Percentiles rank a stretch among this genome's conserved stretches.
Evolutionary conservation across 2,329 filamentous ascomycete genomes (phyloP).

Genomic region (Sclerotinia borealis): DNA sequence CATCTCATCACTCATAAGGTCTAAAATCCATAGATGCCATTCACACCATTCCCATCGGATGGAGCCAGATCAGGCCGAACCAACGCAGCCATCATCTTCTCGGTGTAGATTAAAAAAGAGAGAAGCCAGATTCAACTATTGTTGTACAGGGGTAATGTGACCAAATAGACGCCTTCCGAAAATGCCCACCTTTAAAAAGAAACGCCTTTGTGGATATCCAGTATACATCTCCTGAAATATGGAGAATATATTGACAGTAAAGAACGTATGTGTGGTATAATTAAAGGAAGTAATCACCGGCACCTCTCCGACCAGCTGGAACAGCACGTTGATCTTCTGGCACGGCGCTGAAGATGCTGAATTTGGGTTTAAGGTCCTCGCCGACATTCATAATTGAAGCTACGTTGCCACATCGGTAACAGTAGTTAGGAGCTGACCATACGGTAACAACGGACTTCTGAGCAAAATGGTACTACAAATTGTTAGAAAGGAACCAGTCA

Average conservation of each 20-base stretch:
- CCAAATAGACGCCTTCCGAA: slow-evolving; percentile 5
- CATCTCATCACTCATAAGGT: slow-evolving; percentile 3
- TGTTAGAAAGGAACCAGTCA: slow-evolving; percentile 28
- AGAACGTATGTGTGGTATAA: slow-evolving; percentile 7
- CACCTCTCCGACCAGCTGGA: slow-evolving; percentile 62
- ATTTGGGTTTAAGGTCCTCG: slow-evolving; percentile 79
- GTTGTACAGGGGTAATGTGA: slow-evolving; percentile 10
- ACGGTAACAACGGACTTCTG: slow-evolving; percentile 88
- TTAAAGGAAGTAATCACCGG: slow-evolving; percentile 62
- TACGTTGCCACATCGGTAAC: slow-evolving; percentile 46
- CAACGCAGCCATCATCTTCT: not conserved
- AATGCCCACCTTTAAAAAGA: slow-evolving; percentile 6
- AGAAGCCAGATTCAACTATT: slow-evolving; percentile 9
- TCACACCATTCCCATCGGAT: not conserved
- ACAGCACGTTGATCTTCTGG: slow-evolving; percentile 78
- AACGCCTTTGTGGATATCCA: slow-evolving; percentile 9
- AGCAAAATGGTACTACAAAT: slow-evolving; percentile 73
- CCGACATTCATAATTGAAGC: slow-evolving; percentile 84
- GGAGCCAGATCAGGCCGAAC: not conserved
- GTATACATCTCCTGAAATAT: slow-evolving; percentile 1
- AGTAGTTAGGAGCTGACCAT: slow-evolving; percentile 48
- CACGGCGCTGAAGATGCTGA: slow-evolving; percentile 89
- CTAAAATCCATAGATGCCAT: not conserved
- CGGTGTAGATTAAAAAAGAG: not conserved
- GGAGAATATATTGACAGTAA: slow-evolving; percentile 9